phyloP scores from a whole-genome alignment of 2,329 filamentous ascomycete genomes.

The Monilinia polystroma region DNA sequence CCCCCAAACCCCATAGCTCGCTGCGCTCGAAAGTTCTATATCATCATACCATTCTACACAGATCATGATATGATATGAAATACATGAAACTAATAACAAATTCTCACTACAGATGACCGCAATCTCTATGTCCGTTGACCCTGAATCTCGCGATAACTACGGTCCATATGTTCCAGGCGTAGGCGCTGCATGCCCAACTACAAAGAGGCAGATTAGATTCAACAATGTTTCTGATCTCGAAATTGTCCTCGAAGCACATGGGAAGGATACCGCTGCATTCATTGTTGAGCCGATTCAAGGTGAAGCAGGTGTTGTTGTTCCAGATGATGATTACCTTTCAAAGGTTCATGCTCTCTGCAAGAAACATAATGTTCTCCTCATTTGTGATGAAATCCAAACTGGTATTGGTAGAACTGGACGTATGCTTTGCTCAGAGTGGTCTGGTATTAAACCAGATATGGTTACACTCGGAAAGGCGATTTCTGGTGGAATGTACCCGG shows the following conservation, averaged over 20 bases:
- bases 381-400: conserved; percentile 98
- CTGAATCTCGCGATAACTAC: conserved; percentile 92
- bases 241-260: conserved; percentile 74
- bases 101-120: conserved; percentile 64
- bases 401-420: conserved; percentile 93
- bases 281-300: conserved; percentile 96
- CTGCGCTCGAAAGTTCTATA: neutral
- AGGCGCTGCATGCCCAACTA: conserved; percentile 72
- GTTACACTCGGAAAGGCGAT: conserved; percentile 96
- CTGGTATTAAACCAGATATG: conserved; percentile 90
- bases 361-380: conserved; percentile 92
- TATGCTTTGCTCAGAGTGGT: conserved; percentile 93
- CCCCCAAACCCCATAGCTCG: conserved; percentile 15
- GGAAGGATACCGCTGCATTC: conserved; percentile 85
- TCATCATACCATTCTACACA: neutral
- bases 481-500: conserved; percentile 98
- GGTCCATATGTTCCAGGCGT: conserved; percentile 92
- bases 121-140: conserved; percentile 91
- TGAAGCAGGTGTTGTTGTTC: conserved; percentile 94
- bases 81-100: neutral
- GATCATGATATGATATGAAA: conserved; percentile 18
- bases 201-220: conserved; percentile 76
- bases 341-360: conserved; percentile 83
- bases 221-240: conserved; percentile 82
- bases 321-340: conserved; percentile 81